Percentiles rank a stretch among this genome's conserved stretches.
Conservation (phyloP, 192 early-diverging fungal genomes). For the Podochytrium sp. region DNA sequence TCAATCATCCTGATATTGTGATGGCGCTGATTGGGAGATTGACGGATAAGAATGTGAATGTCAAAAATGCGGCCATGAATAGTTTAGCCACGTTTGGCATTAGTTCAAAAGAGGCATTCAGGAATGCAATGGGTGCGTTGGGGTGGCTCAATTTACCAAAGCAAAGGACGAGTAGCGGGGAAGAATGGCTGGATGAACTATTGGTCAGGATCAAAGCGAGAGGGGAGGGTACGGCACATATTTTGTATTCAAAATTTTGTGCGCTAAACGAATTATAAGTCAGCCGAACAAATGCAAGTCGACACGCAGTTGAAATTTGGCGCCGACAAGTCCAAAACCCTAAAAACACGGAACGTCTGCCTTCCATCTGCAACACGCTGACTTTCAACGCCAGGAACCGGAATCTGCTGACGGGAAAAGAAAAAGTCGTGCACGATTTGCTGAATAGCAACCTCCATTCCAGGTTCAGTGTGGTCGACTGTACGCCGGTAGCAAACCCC, state of each 20-base stretch:
- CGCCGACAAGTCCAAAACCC: background rate
- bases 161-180: background rate
- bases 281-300: background rate
- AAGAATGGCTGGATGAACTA: slow-evolving; percentile 16
- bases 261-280: too few species aligned
- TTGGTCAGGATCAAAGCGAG: background rate
- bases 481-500: too few species aligned
- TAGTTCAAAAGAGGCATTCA: slow-evolving; percentile 39
- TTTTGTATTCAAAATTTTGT: too few species aligned
- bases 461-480: too few species aligned
- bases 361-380: slow-evolving; percentile 10
- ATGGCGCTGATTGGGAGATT: slow-evolving; percentile 36
- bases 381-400: slow-evolving; percentile 6
- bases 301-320: slow-evolving; percentile 12
- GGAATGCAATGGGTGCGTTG: slow-evolving; percentile 33
- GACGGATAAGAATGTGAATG: slow-evolving; percentile 38
- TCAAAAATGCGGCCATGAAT: slow-evolving; percentile 41
- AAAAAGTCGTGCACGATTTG: slow-evolving; percentile 20
- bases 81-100: slow-evolving; percentile 45
- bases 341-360: background rate
- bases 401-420: background rate
- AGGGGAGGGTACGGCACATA: too few species aligned
- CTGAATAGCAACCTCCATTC: too few species aligned
- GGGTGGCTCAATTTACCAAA: background rate
- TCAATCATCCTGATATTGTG: slow-evolving; percentile 41